Conservation (phyloP, 371 early-diverging fungal species). For the Gilbertella persicaria region DNA sequence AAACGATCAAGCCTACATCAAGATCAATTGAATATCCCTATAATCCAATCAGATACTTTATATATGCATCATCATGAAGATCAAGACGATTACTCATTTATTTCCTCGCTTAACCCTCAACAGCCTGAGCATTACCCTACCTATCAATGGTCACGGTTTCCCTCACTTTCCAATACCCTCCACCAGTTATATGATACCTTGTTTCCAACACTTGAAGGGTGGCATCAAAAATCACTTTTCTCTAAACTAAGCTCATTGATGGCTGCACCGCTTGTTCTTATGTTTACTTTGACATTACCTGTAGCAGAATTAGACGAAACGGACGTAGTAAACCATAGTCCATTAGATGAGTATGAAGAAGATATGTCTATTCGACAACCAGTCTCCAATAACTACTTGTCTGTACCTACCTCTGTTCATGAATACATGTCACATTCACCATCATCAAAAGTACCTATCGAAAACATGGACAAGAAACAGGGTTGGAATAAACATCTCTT, state of each 20-base stretch:
- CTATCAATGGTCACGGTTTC: not conserved
- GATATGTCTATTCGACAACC: not conserved
- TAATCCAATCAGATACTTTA: not conserved
- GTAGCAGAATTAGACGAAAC: constrained; percentile 54
- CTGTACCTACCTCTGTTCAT: constrained; percentile 14
- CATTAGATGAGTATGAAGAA: not conserved
- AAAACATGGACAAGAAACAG: constrained; percentile 19
- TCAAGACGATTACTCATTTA: not conserved
- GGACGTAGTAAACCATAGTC: constrained; percentile 25
- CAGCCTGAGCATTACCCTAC: not conserved
- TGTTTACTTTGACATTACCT: constrained; percentile 62
- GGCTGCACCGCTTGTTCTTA: constrained; percentile 54
- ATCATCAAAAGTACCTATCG: not conserved
- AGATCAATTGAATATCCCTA: not conserved
- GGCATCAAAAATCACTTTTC: constrained; percentile 47
- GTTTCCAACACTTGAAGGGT: constrained; percentile 59
- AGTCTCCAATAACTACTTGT: constrained; percentile 15
- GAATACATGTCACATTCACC: not conserved
- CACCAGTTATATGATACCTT: constrained; percentile 11
- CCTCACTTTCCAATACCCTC: not conserved
- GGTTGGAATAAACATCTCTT: constrained; percentile 48
- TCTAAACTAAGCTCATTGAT: constrained; percentile 52
- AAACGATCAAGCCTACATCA: no score
- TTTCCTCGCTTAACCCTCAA: not conserved
- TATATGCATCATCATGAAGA: not conserved